These are phyloP conservation scores for Mycena olivaceomarginata DNA, from an alignment of 768 basidiomycete species.

Conservation along the genomic window DNA sequence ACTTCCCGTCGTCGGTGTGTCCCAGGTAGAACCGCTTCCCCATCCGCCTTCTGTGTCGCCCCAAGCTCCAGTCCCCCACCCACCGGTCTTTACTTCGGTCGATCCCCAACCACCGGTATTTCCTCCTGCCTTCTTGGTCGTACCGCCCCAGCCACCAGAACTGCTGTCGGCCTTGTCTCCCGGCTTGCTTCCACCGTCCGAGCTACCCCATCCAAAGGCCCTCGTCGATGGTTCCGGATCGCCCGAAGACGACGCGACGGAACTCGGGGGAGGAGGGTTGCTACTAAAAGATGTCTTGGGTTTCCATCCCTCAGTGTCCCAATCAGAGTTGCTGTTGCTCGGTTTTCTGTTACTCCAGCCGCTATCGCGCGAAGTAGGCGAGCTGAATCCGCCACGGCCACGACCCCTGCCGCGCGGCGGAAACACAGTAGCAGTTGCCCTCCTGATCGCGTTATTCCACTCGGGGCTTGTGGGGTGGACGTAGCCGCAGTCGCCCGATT, in stretches of 20 bases:
- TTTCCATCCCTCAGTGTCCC: slow-evolving; percentile 29
- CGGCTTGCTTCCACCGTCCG: background rate
- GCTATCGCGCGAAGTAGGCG: slow-evolving; percentile 22
- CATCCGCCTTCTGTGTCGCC: background rate
- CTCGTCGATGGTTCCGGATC: slow-evolving; percentile 23
- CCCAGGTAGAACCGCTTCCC: background rate
- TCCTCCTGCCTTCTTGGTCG: background rate
- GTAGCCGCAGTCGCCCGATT: slow-evolving; percentile 12
- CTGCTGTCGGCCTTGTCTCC: background rate
- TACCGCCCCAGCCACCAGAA: background rate
- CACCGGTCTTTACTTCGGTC: background rate
- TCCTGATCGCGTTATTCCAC: slow-evolving; percentile 22
- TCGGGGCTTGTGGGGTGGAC: slow-evolving; percentile 21
- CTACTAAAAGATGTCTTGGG: background rate
- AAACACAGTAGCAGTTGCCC: background rate
- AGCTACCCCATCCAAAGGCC: background rate
- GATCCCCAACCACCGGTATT: no score
- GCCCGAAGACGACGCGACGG: slow-evolving; percentile 9
- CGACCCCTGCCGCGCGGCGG: slow-evolving; percentile 15
- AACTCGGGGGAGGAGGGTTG: slow-evolving; percentile 1
- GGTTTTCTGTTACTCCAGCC: slow-evolving; percentile 24
- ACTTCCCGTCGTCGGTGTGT: no score
- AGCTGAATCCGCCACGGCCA: slow-evolving; percentile 4
- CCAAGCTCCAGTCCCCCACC: background rate
- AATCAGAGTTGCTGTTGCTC: slow-evolving; percentile 21